These are phyloP conservation scores for Suillus lakei DNA, from an alignment of 768 basidiomycete species.

Conservation along the genomic window DNA sequence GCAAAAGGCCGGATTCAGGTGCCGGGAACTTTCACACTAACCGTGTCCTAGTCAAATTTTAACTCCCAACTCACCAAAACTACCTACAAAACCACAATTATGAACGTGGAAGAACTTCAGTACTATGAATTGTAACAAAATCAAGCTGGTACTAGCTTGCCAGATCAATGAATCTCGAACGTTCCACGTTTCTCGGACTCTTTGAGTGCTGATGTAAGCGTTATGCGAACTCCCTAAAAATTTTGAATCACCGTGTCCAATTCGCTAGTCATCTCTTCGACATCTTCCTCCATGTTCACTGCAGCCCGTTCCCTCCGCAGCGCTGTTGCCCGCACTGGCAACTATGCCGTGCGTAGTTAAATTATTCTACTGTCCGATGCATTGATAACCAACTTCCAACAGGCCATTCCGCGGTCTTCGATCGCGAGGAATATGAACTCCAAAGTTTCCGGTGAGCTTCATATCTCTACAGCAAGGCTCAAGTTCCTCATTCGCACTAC, in stretches of 20 bases:
- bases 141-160: not conserved
- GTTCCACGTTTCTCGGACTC: slow-evolving; percentile 16
- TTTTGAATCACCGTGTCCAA: slow-evolving; percentile 45
- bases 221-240: slow-evolving; percentile 44
- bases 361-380: not conserved
- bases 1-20: not conserved
- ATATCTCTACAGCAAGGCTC: not conserved
- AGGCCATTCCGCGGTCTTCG: slow-evolving; percentile 72
- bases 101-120: not conserved
- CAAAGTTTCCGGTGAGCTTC: slow-evolving; percentile 80
- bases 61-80: not conserved
- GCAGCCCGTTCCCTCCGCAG: slow-evolving; percentile 67
- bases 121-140: not conserved
- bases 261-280: slow-evolving; percentile 36
- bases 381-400: slow-evolving; percentile 17
- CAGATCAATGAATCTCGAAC: slow-evolving; percentile 16
- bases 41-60: not conserved
- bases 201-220: slow-evolving; percentile 14
- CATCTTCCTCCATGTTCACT: slow-evolving; percentile 70
- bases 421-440: slow-evolving; percentile 95
- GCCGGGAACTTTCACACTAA: not conserved
- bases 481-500: slow-evolving; percentile 5
- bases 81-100: not conserved
- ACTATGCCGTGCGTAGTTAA: slow-evolving; percentile 57
- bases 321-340: slow-evolving; percentile 61